A percentile compares a stretch with the other conserved stretches of the same genome.
phyloP scores from a whole-genome alignment of 768 basidiomycete genomes.

The Clitopilus hobsonii region DNA sequence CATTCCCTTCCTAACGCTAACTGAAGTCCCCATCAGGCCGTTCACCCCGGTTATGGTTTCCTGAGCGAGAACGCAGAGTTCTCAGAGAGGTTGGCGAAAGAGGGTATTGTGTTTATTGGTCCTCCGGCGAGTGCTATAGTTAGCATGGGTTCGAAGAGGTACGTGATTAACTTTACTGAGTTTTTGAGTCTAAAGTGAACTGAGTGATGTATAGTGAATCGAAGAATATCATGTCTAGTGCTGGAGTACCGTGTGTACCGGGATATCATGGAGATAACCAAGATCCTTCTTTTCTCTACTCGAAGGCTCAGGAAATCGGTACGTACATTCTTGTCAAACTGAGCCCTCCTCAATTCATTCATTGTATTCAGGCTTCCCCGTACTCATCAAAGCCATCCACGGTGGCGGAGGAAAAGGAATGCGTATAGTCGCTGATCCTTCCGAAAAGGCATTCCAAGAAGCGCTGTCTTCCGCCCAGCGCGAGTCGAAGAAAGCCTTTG shows the following conservation, averaged over 20 bases:
- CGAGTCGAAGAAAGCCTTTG: slow-evolving; percentile 84
- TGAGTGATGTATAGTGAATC: slow-evolving; percentile 61
- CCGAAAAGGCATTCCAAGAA: slow-evolving; percentile 68
- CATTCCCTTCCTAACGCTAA: neutral
- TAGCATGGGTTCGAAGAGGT: slow-evolving; percentile 97
- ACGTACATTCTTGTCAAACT: neutral
- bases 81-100: slow-evolving; percentile 64
- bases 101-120: slow-evolving; percentile 87
- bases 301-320: slow-evolving; percentile 73
- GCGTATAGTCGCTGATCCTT: slow-evolving; percentile 63
- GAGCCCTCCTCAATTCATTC: neutral
- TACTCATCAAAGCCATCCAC: slow-evolving; percentile 94
- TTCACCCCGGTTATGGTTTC: slow-evolving; percentile 94
- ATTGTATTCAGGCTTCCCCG: slow-evolving; percentile 63
- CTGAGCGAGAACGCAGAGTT: slow-evolving; percentile 89
- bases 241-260: slow-evolving; percentile 89
- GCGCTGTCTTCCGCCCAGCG: slow-evolving; percentile 84
- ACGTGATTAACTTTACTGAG: slow-evolving; percentile 4
- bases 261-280: slow-evolving; percentile 90
- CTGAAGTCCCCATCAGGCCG: slow-evolving; percentile 50
- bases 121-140: slow-evolving; percentile 85
- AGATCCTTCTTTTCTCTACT: slow-evolving; percentile 61
- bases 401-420: slow-evolving; percentile 97
- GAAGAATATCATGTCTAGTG: slow-evolving; percentile 93
- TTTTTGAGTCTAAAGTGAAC: neutral